Evolutionary conservation across 2,329 filamentous ascomycete species (phyloP).

Genomic region (Ceratocystis colombiana): DNA sequence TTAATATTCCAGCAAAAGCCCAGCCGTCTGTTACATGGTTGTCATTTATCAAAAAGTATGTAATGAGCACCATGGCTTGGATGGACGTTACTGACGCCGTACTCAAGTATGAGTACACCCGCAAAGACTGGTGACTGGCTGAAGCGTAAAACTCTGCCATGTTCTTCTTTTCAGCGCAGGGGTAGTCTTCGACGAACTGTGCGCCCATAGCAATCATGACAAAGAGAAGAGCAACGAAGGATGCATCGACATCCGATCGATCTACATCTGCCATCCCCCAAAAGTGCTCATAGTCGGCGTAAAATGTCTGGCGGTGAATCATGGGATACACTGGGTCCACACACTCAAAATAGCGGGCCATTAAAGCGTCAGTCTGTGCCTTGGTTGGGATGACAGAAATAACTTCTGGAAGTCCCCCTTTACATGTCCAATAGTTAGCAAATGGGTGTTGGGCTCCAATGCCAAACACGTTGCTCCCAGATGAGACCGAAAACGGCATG

Average conservation of each 20-base stretch:
- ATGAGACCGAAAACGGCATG: conserved; percentile 59
- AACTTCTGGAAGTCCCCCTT: conserved; percentile 64
- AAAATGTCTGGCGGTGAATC: conserved; percentile 64
- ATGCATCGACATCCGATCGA: conserved; percentile 52
- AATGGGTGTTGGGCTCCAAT: conserved; percentile 70
- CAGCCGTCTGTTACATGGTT: conserved; percentile 76
- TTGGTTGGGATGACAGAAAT: conserved; percentile 66
- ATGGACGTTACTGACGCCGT: conserved; percentile 62
- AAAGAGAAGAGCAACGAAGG: conserved; percentile 62
- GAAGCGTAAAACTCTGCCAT: conserved; percentile 75
- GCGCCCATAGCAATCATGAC: conserved; percentile 69
- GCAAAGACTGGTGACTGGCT: conserved; percentile 65
- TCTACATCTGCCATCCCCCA: conserved; percentile 53
- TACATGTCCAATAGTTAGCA: conserved; percentile 75
- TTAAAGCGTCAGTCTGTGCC: conserved; percentile 61
- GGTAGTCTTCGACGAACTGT: conserved; percentile 57
- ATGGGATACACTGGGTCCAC: conserved; percentile 76
- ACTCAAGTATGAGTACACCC: conserved; percentile 67
- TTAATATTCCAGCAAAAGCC: conserved; percentile 68
- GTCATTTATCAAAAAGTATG: conserved; percentile 77
- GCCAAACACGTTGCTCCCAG: conserved; percentile 69
- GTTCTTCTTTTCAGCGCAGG: conserved; percentile 55
- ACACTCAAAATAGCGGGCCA: conserved; percentile 54
- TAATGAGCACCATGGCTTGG: conserved; percentile 69
- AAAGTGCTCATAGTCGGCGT: conserved; percentile 68